Evolutionary conservation across 1,284 basidiomycete species (phyloP), one percentile per base, ranked within the genome.

Genomic region (Cutaneotrichosporon sp.): DNA sequence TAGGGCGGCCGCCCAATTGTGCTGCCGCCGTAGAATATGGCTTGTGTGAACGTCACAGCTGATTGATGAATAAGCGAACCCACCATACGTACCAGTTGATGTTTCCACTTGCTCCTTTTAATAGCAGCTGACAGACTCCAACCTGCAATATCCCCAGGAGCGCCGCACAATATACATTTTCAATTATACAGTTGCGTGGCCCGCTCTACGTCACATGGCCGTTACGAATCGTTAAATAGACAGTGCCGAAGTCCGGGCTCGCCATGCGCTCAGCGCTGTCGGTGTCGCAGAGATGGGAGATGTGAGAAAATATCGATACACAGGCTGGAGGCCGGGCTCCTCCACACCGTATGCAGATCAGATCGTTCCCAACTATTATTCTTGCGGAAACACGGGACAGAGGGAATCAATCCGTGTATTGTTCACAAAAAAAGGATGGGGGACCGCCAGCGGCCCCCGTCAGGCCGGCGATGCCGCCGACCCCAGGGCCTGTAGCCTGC

Each of bases 391-490:
- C 30, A 53, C n/a, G 51, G 51, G 30, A 34, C 30, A 8, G 26
- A 16, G 26, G 51, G 51, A 53, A 13, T 53, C 31, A 53, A 53
- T 53, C 51, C 51, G 53, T 56, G 53, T 40, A 56, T 56, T 34
- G n/a, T 22, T 40, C 36, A 42, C 34, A n/a, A 42, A n/a, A 42
- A 9, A 56, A 42, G 38, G 38, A 42, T 14, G 55, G 40, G 38
- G 55, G 55, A 21, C 38, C 55, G 38, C 55, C 55, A 7, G 55
- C 55, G 38, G 55, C 7, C 36, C 55, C 55, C 18, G 55, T 18
- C n/a, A 30, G 36, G 22, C 55, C 26, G 38, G 62, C 65, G 14
- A 67, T 51, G 86, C 65, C 65, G 16, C 46, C 60, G 22, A 67
- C 62, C 13, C 57, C 57, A 5, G 65, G 62, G 2, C 62, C 65